Evolutionary conservation across 768 basidiomycete genomes (phyloP).

Genomic region (Boletus tylopilopsis): DNA sequence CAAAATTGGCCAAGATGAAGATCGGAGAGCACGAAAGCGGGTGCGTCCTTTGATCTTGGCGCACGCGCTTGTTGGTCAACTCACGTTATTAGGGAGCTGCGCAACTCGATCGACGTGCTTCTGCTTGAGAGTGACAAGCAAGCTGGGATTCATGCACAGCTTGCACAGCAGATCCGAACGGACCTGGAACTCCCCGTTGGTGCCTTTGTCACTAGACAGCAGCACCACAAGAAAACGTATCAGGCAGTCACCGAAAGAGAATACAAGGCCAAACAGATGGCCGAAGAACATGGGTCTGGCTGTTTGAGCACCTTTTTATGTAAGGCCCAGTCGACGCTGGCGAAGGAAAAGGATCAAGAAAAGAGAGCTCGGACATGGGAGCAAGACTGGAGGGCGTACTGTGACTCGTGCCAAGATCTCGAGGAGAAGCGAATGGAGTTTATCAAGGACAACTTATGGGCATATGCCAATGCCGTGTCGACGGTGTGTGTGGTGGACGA

Average conservation of each 20-base stretch:
- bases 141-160: conserved; percentile 62
- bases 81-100: conserved; percentile 58
- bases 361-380: conserved; percentile 95
- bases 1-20: conserved; percentile 68
- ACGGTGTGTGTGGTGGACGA: conserved; percentile 94
- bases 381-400: conserved; percentile 89
- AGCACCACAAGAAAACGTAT: conserved; percentile 69
- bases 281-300: conserved; percentile 91
- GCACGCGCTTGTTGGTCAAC: not conserved
- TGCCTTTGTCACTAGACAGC: conserved; percentile 60
- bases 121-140: conserved; percentile 83
- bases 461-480: conserved; percentile 94
- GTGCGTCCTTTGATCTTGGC: conserved; percentile 43
- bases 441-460: conserved; percentile 94
- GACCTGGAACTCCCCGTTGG: conserved; percentile 68
- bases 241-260: conserved; percentile 83
- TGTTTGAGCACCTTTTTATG: conserved; percentile 92
- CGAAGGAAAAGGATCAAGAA: conserved; percentile 92
- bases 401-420: conserved; percentile 91
- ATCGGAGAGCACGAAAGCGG: conserved; percentile 92
- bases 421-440: conserved; percentile 93
- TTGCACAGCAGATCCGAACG: conserved; percentile 70
- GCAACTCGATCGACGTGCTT: conserved; percentile 75
- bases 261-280: conserved; percentile 84
- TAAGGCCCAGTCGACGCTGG: conserved; percentile 85